Percentiles rank a stretch among this genome's conserved stretches.
Evolutionary conservation across 169 alveolate genomes (phyloP).

Genomic region (Cyclospora cayetanensis): DNA sequence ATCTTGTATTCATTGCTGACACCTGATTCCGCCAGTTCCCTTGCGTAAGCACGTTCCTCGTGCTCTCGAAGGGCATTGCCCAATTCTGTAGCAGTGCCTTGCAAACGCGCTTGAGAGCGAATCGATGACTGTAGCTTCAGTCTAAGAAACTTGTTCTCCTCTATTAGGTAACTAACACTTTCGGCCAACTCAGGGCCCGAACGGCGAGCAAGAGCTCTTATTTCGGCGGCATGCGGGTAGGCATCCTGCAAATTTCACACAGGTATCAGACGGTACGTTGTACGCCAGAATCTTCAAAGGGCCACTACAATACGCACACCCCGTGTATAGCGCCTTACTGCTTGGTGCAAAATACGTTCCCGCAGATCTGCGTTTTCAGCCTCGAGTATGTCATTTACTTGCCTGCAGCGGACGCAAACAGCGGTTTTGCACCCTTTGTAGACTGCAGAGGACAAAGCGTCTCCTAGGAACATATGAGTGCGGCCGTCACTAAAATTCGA

Average conservation of each 20-base stretch:
- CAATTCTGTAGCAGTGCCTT: background rate
- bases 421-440: no score
- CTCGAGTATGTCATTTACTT: slow-evolving; percentile 62
- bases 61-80: slow-evolving; percentile 45
- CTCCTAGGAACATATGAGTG: no score
- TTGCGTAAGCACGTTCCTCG: slow-evolving; percentile 57
- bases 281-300: background rate
- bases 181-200: slow-evolving; percentile 64
- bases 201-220: slow-evolving; percentile 60
- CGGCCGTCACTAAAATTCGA: no score
- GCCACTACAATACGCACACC: no score
- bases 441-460: background rate
- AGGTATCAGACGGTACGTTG: background rate
- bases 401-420: background rate
- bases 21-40: slow-evolving; percentile 43
- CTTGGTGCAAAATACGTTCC: slow-evolving; percentile 55
- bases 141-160: slow-evolving; percentile 68
- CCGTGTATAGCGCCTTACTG: background rate
- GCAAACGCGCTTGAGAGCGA: slow-evolving; percentile 62
- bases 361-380: slow-evolving; percentile 67
- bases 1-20: background rate
- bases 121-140: slow-evolving; percentile 60
- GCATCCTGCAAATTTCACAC: slow-evolving; percentile 30
- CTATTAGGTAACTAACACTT: slow-evolving; percentile 30
- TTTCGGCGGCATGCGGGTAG: slow-evolving; percentile 69